phyloP scores from a whole-genome alignment of 202 grass and related monocot species.

The Miscanthus sacchariflorus region DNA sequence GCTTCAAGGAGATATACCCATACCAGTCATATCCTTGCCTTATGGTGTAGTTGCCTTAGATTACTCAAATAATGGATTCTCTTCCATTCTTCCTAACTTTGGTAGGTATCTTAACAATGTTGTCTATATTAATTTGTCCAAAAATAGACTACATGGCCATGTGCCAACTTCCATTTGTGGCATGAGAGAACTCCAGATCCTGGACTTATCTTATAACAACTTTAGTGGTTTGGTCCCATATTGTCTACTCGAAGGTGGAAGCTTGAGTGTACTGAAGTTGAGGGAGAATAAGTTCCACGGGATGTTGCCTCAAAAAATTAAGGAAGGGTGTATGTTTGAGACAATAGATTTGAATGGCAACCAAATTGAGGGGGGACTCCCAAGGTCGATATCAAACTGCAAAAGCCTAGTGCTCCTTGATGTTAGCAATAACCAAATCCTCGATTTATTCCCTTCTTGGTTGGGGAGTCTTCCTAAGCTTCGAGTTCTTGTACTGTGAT shows the following conservation, averaged over 20 bases:
- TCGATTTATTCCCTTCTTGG: conserved; percentile 55
- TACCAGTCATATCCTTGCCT: conserved; percentile 39
- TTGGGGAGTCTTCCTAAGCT: conserved; percentile 17
- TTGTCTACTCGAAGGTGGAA: background rate
- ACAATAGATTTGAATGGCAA: conserved; percentile 59
- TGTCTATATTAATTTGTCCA: conserved; percentile 34
- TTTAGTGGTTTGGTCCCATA: conserved; percentile 45
- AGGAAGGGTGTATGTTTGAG: conserved; percentile 40
- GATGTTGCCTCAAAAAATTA: conserved; percentile 35
- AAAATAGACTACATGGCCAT: conserved; percentile 31
- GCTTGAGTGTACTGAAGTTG: conserved; percentile 43
- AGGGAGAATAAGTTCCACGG: conserved; percentile 52
- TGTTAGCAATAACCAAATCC: conserved; percentile 55
- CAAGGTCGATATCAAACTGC: conserved; percentile 41
- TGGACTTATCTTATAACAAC: conserved; percentile 63
- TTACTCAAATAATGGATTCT: conserved; percentile 61
- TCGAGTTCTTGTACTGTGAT: conserved; percentile 35
- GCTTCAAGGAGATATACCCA: conserved; percentile 43
- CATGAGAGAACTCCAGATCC: conserved; percentile 37
- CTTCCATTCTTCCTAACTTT: conserved; percentile 21
- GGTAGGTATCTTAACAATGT: background rate
- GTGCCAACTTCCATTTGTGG: conserved; percentile 59
- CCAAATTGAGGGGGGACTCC: conserved; percentile 2
- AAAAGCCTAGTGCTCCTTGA: conserved; percentile 48
- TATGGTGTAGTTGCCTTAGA: background rate